phyloP scores from a whole-genome alignment of 1,284 basidiomycete species.

The Pholiota adiposa region DNA sequence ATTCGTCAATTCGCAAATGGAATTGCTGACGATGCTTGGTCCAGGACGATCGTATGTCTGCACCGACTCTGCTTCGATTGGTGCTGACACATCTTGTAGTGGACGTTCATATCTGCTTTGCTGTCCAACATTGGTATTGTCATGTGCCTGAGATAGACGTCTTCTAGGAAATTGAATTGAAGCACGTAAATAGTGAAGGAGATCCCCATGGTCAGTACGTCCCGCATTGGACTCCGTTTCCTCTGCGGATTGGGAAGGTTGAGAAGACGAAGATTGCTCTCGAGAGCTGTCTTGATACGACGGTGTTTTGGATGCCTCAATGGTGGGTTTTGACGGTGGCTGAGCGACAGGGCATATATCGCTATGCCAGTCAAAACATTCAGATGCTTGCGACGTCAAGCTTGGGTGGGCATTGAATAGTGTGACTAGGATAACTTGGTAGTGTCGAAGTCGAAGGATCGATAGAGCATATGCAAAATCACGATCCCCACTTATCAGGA shows the following conservation, averaged over 20 bases:
- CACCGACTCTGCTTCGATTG: no score
- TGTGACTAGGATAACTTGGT: constrained; percentile 54
- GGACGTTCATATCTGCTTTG: background rate
- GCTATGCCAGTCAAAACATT: constrained; percentile 53
- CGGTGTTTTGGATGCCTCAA: background rate
- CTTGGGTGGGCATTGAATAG: constrained; percentile 46
- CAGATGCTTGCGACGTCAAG: constrained; percentile 58
- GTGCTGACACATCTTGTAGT: no score
- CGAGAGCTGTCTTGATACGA: background rate
- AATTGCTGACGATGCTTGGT: no score
- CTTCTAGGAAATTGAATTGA: background rate
- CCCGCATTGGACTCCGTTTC: background rate
- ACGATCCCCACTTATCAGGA: constrained; percentile 60
- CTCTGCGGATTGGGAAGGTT: background rate
- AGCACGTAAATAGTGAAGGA: constrained; percentile 3
- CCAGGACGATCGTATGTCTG: no score
- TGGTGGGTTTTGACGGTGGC: background rate
- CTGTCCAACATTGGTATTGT: background rate
- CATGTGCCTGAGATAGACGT: background rate
- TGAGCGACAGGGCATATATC: constrained; percentile 12
- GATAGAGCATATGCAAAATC: constrained; percentile 65
- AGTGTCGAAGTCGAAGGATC: constrained; percentile 52
- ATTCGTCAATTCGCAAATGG: no score
- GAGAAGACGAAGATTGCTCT: background rate
- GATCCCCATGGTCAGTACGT: background rate